phyloP scores from a whole-genome alignment of 2,329 filamentous ascomycete genomes.

The Curvularia spicifera region DNA sequence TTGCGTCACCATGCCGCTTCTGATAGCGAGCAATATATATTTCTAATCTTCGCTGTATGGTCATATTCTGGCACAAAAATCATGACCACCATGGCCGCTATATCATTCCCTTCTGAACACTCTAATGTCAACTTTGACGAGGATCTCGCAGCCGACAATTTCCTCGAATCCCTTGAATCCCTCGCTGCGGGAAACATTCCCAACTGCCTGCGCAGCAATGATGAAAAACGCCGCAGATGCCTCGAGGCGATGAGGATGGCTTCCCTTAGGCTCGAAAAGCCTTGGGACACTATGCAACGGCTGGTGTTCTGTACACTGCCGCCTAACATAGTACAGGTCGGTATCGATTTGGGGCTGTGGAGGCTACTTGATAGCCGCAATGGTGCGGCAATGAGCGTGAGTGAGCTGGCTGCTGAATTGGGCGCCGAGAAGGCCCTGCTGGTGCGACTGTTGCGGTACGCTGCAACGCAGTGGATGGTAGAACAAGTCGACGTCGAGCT shows the following conservation, averaged over 20 bases:
- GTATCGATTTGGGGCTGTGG: slow-evolving; percentile 12
- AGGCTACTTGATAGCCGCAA: slow-evolving; percentile 3
- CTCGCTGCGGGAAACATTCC: slow-evolving; percentile 7
- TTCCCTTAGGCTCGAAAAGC: slow-evolving; percentile 11
- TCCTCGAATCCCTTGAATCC: slow-evolving; percentile 9
- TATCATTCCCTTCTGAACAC: background rate
- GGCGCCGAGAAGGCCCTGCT: slow-evolving; percentile 7
- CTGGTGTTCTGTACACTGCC: slow-evolving; percentile 9
- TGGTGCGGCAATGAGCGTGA: slow-evolving; percentile 4
- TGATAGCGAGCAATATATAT: background rate
- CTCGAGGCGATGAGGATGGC: slow-evolving; percentile 12
- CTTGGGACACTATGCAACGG: slow-evolving; percentile 13
- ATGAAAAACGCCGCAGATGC: slow-evolving; percentile 10
- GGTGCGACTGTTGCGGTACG: slow-evolving; percentile 8
- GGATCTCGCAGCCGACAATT: background rate
- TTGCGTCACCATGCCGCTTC: background rate
- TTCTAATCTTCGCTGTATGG: background rate
- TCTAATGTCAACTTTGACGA: background rate
- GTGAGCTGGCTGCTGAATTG: slow-evolving; percentile 6
- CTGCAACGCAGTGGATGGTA: slow-evolving; percentile 14
- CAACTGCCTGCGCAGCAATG: slow-evolving; percentile 1
- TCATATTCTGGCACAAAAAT: background rate
- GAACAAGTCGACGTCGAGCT: slow-evolving; percentile 10
- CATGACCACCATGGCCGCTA: background rate
- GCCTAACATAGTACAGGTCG: slow-evolving; percentile 11